A percentile compares a stretch with the other conserved stretches of the same genome.
These are phyloP conservation scores for Onygena corvina DNA, from an alignment of 2,329 filamentous ascomycete species.

Conservation along the genomic window DNA sequence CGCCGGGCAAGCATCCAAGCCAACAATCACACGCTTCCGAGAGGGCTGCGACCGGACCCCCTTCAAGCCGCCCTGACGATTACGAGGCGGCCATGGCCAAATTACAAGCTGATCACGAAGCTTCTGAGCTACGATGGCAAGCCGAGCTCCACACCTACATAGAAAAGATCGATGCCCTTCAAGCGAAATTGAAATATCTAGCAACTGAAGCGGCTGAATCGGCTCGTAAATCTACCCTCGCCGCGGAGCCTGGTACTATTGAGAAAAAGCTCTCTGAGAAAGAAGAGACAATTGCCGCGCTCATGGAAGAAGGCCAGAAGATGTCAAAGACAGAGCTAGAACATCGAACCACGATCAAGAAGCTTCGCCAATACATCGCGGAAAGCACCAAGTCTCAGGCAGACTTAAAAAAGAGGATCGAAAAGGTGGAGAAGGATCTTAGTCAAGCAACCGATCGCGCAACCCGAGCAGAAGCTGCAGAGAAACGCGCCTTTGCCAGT, in stretches of 20 bases:
- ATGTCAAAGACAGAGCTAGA: slow-evolving; percentile 78
- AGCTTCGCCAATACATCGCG: slow-evolving; percentile 46
- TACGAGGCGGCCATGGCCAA: slow-evolving; percentile 38
- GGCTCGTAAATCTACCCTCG: slow-evolving; percentile 56
- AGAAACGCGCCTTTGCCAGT: slow-evolving; percentile 46
- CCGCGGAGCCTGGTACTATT: slow-evolving; percentile 50
- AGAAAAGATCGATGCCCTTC: slow-evolving; percentile 81
- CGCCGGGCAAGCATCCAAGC: slow-evolving; percentile 3
- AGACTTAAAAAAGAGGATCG: slow-evolving; percentile 44
- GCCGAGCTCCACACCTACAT: slow-evolving; percentile 74
- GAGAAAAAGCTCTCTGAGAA: slow-evolving; percentile 79
- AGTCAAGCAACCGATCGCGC: slow-evolving; percentile 42
- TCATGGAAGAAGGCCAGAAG: slow-evolving; percentile 87
- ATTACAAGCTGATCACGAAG: slow-evolving; percentile 40
- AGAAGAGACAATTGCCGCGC: slow-evolving; percentile 74
- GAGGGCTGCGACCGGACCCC: slow-evolving; percentile 14
- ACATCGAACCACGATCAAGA: slow-evolving; percentile 70
- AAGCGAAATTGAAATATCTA: slow-evolving; percentile 81
- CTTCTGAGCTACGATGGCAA: slow-evolving; percentile 50
- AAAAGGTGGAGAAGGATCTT: slow-evolving; percentile 47
- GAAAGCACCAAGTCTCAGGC: slow-evolving; percentile 42
- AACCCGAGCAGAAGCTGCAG: slow-evolving; percentile 47
- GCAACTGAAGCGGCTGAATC: slow-evolving; percentile 66
- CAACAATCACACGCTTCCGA: slow-evolving; percentile 15
- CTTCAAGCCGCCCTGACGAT: slow-evolving; percentile 19